Evolutionary conservation across 441 rosid genomes (phyloP).

Genomic region (Brassica balearica): DNA sequence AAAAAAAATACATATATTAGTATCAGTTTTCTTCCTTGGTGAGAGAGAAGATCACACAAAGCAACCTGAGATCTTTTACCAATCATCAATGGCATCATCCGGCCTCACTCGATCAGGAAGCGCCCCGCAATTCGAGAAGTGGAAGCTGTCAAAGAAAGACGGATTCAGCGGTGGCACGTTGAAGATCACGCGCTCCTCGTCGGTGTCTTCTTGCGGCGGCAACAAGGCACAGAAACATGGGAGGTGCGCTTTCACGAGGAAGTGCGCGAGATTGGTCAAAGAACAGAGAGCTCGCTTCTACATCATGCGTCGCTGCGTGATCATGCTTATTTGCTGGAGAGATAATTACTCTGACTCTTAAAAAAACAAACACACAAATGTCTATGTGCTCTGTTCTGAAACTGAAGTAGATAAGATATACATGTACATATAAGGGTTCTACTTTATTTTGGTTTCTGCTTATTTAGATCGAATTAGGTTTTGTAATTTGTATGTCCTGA

Average conservation of each 20-base stretch:
- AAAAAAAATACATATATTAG: neutral
- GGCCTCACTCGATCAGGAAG: slow-evolving; percentile 51
- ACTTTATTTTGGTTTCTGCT: slow-evolving; percentile 7
- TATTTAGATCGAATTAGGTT: slow-evolving; percentile 28
- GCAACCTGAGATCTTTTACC: slow-evolving; percentile 20
- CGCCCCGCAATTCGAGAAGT: slow-evolving; percentile 65
- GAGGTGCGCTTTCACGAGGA: slow-evolving; percentile 72
- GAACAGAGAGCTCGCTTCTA: slow-evolving; percentile 93
- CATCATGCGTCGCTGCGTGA: slow-evolving; percentile 85
- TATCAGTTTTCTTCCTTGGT: neutral
- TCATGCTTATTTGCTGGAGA: slow-evolving; percentile 94
- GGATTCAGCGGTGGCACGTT: slow-evolving; percentile 32
- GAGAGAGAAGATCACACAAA: slow-evolving; percentile 6
- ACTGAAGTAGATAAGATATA: slow-evolving; percentile 41
- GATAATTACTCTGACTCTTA: slow-evolving; percentile 66
- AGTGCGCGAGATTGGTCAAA: slow-evolving; percentile 75
- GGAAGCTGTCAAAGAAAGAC: slow-evolving; percentile 82
- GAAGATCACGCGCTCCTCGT: slow-evolving; percentile 48
- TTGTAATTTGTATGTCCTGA: slow-evolving; percentile 29
- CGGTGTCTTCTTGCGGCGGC: slow-evolving; percentile 51
- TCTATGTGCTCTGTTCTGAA: slow-evolving; percentile 32
- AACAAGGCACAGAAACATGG: slow-evolving; percentile 50
- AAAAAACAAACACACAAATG: neutral
- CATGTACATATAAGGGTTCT: slow-evolving; percentile 29
- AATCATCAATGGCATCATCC: slow-evolving; percentile 42